Evolutionary conservation across 2,329 filamentous ascomycete species (phyloP).

Genomic region (Cladosporium colombiae): DNA sequence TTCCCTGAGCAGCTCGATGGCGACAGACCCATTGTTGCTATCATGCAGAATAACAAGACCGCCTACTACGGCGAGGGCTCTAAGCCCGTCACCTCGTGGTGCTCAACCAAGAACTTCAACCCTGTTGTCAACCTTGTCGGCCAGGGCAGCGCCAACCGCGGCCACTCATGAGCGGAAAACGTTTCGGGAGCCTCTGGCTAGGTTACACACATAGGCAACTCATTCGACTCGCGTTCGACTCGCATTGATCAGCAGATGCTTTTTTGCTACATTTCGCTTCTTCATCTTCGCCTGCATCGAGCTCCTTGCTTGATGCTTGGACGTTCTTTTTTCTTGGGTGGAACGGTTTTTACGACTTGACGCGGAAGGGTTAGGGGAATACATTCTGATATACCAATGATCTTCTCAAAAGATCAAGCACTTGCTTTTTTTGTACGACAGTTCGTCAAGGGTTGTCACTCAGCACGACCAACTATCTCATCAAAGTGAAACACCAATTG

Average conservation of each 20-base stretch:
- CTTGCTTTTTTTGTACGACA: background rate
- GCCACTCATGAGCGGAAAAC: constrained; percentile 3
- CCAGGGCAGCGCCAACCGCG: constrained; percentile 27
- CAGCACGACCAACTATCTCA: background rate
- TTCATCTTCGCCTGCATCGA: background rate
- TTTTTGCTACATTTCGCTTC: background rate
- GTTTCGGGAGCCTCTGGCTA: background rate
- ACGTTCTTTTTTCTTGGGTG: constrained; percentile 1
- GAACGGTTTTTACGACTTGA: constrained; percentile 16
- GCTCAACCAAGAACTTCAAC: constrained; percentile 40
- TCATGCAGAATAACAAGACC: constrained; percentile 34
- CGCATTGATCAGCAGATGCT: background rate
- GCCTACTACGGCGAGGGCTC: constrained; percentile 32
- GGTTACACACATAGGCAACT: background rate
- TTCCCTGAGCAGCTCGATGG: constrained; percentile 37
- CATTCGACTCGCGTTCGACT: background rate
- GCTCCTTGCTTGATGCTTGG: background rate
- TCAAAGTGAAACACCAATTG: background rate
- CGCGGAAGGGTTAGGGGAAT: background rate
- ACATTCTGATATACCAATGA: constrained; percentile 18
- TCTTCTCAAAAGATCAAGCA: constrained; percentile 1
- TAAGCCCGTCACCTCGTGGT: constrained; percentile 32
- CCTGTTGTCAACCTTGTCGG: constrained; percentile 40
- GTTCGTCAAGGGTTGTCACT: background rate
- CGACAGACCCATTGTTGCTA: constrained; percentile 35